Conservation (phyloP, 2,329 filamentous ascomycete genomes). For the Penicillium psychrosexuale region DNA sequence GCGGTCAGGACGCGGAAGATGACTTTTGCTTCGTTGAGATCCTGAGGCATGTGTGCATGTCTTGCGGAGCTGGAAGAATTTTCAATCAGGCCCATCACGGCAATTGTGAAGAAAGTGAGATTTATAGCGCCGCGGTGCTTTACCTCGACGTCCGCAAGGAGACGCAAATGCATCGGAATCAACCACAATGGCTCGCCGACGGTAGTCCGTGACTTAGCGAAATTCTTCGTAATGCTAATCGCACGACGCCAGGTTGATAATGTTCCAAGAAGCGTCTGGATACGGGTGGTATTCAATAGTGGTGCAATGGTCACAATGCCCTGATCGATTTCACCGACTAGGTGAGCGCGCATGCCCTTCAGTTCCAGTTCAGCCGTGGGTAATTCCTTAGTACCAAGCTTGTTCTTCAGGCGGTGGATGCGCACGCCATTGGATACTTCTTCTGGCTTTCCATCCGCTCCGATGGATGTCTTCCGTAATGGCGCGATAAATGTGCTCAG, state of each 20-base stretch:
- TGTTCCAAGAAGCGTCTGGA: conserved; percentile 22
- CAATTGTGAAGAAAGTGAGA: conserved; percentile 35
- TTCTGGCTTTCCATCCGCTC: conserved; percentile 7
- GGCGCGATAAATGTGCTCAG: conserved; percentile 65
- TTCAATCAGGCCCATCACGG: conserved; percentile 35
- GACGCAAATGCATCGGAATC: conserved; percentile 39
- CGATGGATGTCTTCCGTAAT: conserved; percentile 45
- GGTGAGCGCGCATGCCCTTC: conserved; percentile 59
- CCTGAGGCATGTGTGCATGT: background rate
- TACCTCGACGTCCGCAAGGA: conserved; percentile 36
- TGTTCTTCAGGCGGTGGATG: conserved; percentile 69
- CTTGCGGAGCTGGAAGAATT: conserved; percentile 11
- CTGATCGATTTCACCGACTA: conserved; percentile 63
- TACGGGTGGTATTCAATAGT: conserved; percentile 62
- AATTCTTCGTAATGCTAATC: conserved; percentile 39
- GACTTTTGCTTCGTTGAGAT: conserved; percentile 4
- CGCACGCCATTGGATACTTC: conserved; percentile 59
- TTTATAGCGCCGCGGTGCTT: conserved; percentile 38
- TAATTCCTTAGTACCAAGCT: conserved; percentile 59
- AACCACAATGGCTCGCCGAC: conserved; percentile 35
- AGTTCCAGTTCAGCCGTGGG: conserved; percentile 71
- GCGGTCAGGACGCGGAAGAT: conserved; percentile 32
- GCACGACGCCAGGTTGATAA: conserved; percentile 31
- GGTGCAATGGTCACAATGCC: conserved; percentile 66
- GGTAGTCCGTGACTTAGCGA: conserved; percentile 37